Evolutionary conservation across 768 basidiomycete species (phyloP).

Genomic region (Paxillus involutus): DNA sequence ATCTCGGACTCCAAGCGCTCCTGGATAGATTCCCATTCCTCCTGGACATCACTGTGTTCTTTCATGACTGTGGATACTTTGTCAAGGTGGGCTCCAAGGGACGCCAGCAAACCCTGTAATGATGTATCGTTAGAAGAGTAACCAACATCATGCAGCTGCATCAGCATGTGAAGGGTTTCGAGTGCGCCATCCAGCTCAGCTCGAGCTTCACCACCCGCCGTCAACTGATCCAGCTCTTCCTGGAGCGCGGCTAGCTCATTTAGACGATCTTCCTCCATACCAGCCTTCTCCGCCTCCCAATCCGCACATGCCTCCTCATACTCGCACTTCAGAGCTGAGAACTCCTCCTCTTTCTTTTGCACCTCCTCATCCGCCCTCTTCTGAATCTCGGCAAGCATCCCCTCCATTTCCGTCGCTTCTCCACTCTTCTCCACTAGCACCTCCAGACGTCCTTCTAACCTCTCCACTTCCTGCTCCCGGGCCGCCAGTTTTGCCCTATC

Average conservation of each 20-base stretch:
- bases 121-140: conserved; percentile 48
- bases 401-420: conserved; percentile 42
- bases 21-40: conserved; percentile 47
- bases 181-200: conserved; percentile 54
- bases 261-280: conserved; percentile 49
- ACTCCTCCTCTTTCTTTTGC: conserved; percentile 40
- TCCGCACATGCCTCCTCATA: conserved; percentile 46
- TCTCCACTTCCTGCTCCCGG: conserved; percentile 35
- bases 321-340: conserved; percentile 36
- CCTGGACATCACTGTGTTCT: conserved; percentile 39
- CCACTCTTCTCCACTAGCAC: conserved; percentile 43
- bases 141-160: conserved; percentile 58
- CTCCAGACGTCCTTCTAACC: conserved; percentile 42
- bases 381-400: conserved; percentile 34
- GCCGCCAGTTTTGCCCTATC: conserved; percentile 42
- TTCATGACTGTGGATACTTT: conserved; percentile 46
- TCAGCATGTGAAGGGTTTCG: conserved; percentile 47
- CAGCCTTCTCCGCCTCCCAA: conserved; percentile 51
- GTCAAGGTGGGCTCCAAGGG: conserved; percentile 53
- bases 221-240: conserved; percentile 47
- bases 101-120: conserved; percentile 46
- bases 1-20: conserved; percentile 53
- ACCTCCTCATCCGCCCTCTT: conserved; percentile 36
- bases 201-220: conserved; percentile 38
- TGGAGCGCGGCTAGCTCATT: conserved; percentile 46